Evolutionary conservation across 1,284 basidiomycete species (phyloP).

Genomic region (Athelia psychrophila): DNA sequence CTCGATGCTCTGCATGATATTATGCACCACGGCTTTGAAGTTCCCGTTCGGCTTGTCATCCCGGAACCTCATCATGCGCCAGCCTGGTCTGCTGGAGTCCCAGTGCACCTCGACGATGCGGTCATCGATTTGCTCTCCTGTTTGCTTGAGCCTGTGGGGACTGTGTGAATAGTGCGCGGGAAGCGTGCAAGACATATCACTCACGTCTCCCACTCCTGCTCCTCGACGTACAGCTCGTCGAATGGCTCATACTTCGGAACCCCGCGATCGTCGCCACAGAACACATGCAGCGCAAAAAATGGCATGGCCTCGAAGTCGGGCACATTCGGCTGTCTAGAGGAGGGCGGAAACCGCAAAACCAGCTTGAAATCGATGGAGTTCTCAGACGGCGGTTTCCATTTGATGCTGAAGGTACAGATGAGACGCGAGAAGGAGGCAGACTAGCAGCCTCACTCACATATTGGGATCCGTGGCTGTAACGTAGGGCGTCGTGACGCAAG

Average conservation of each 20-base stretch:
- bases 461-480: conserved; percentile 88
- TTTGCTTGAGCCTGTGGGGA: conserved; percentile 71
- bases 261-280: conserved; percentile 65
- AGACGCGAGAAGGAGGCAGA: conserved; percentile 3
- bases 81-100: conserved; percentile 65
- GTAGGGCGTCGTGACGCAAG: conserved; percentile 85
- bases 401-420: conserved; percentile 58
- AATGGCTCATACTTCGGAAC: conserved; percentile 75
- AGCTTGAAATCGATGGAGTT: conserved; percentile 99
- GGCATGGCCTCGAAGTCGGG: conserved; percentile 89
- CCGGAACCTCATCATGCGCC: conserved; percentile 90
- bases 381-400: conserved; percentile 99
- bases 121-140: conserved; percentile 89
- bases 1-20: conserved; percentile 83
- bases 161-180: conserved; percentile 5
- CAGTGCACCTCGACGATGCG: conserved; percentile 93
- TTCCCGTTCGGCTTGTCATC: conserved; percentile 93
- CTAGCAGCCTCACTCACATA: conserved; percentile 57
- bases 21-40: conserved; percentile 77
- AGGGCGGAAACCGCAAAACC: conserved; percentile 86
- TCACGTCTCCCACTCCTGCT: conserved; percentile 92
- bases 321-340: conserved; percentile 43
- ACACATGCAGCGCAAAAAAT: conserved; percentile 80
- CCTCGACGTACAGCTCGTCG: conserved; percentile 84
- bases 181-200: conserved; percentile 24